Conservation (phyloP, 208 protist genomes). For the Porcisia hertigi region DNA sequence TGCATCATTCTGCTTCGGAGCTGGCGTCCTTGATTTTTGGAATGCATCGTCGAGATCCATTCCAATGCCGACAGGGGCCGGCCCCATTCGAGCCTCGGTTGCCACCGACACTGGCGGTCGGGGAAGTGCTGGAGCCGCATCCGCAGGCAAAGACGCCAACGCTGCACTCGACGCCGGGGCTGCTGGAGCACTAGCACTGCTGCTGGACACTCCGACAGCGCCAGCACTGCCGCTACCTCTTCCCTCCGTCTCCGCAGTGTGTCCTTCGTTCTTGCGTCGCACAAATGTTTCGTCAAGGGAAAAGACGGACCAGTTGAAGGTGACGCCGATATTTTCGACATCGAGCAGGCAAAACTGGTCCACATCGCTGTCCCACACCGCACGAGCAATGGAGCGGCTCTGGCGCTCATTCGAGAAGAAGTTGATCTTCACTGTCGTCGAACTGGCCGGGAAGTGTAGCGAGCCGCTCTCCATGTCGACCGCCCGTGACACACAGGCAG, state of each 20-base stretch:
- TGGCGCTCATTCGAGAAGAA: constrained; percentile 88
- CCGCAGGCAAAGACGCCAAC: not conserved
- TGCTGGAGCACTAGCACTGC: not conserved
- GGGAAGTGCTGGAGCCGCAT: not conserved
- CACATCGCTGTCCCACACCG: constrained; percentile 75
- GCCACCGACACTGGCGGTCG: constrained; percentile 1
- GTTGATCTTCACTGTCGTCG: constrained; percentile 78
- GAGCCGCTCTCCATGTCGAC: constrained; percentile 78
- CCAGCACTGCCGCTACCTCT: not conserved
- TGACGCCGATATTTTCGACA: constrained; percentile 81
- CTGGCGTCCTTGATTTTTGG: constrained; percentile 1
- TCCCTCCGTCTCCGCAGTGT: constrained; percentile 5
- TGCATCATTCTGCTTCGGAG: not conserved
- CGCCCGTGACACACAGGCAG: constrained; percentile 75
- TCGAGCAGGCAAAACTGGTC: constrained; percentile 81
- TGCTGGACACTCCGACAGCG: not conserved
- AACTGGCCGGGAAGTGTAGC: constrained; percentile 61
- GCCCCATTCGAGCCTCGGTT: constrained; percentile 12
- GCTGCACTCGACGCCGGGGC: not conserved
- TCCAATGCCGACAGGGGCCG: constrained; percentile 22
- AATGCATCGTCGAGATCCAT: constrained; percentile 2
- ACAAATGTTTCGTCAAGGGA: constrained; percentile 78
- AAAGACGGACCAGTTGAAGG: constrained; percentile 85
- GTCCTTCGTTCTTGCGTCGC: constrained; percentile 18
- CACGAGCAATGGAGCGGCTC: constrained; percentile 69